Evolutionary conservation across 2,329 filamentous ascomycete genomes (phyloP).

Genomic region (Botrytis byssoidea): DNA sequence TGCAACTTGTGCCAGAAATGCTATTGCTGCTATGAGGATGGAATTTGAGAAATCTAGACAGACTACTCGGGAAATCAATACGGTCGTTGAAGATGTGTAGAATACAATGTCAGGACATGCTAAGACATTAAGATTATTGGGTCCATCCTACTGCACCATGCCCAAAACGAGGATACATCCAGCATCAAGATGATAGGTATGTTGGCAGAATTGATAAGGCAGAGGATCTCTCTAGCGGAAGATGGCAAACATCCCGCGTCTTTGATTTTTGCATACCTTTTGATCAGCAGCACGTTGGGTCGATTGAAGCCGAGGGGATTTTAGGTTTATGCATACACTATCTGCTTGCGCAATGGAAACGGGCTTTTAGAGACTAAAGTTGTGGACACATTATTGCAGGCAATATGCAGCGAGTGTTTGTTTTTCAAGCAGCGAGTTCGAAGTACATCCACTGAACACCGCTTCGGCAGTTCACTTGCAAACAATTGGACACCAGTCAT

Average conservation of each 20-base stretch:
- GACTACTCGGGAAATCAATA: not conserved
- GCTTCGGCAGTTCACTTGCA: not conserved
- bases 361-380: too few species aligned
- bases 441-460: not conserved
- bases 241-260: not conserved
- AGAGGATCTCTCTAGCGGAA: too few species aligned
- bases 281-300: not conserved
- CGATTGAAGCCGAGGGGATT: not conserved
- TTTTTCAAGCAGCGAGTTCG: not conserved
- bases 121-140: not conserved
- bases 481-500: not conserved
- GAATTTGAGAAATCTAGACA: not conserved
- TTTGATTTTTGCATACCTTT: too few species aligned
- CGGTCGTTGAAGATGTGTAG: not conserved
- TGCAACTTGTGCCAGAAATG: not conserved
- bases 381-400: not conserved
- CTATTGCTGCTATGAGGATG: constrained; percentile 5
- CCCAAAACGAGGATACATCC: not conserved
- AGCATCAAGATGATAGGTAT: not conserved
- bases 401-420: not conserved
- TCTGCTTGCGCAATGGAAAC: not conserved
- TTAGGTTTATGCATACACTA: too few species aligned
- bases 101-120: not conserved
- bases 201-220: not conserved
- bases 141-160: not conserved